Evolutionary conservation across 176 grass and related monocot genomes (phyloP), one percentile per base, ranked within the genome.

Genomic region (Elaeis guineensis): DNA sequence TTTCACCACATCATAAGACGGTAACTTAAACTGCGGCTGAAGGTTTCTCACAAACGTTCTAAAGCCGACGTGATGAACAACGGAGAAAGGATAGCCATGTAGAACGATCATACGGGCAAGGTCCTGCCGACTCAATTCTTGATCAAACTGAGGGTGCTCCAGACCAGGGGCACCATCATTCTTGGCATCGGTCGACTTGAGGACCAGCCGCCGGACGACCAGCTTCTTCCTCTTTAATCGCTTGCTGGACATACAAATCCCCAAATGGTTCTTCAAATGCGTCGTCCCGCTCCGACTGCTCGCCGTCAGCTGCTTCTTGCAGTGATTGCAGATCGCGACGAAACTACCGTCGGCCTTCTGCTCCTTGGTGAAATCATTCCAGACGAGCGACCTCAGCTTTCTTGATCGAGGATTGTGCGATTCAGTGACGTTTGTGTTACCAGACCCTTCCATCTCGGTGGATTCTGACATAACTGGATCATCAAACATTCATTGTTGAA

Each of bases 221-320:
- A 98, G 84, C 64, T 98, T 98, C 76, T 83, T 83, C 21, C 89
- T 79, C 55, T 90, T 91, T 16, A 71, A 61, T 15, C 77, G 72
- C 55, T 89, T 92, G 53, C 81, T 98, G 35, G 84, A 83, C 19
- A 76, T 74, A 73, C 93, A 98, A 61, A 89, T 89, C 0, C 62
- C 93, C 3, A 98, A 78, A 62, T 98, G 93, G 73, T 98, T 97
- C 51, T 86, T 82, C 2, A 98, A 78, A 59, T 98, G 93, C 0
- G 93, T 98, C 30, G 93, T 98, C 49, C 93, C 93, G 52, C 87
- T 91, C 55, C 93, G 75, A 75, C 93, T 98, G 64, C 84, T 92
- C 19, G 93, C 93, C 12, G 93, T 98, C 58, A 98, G 87, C 77
- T 98, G 93, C 84, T 98, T 98, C 87, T 98, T 90, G 81, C 93